Evolutionary conservation across 495 filamentous ascomycete genomes (phyloP).

Genomic region (Elasticomyces elasticus): DNA sequence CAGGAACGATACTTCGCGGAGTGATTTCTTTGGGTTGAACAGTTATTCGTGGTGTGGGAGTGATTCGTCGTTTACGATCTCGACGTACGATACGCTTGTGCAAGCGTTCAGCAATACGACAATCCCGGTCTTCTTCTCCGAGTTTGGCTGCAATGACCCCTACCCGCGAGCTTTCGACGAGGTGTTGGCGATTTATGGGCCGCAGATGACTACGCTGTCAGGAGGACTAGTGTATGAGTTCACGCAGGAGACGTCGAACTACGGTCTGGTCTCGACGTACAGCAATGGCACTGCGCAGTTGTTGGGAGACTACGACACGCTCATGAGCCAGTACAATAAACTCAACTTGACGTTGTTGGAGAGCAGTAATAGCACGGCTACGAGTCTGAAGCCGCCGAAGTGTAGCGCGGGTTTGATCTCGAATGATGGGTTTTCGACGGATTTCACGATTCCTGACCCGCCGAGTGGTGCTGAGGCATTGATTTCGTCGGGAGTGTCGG

Average conservation of each 20-base stretch:
- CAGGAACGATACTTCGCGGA: constrained; percentile 51
- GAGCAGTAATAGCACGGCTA: constrained; percentile 44
- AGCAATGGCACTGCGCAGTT: constrained; percentile 54
- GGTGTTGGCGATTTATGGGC: constrained; percentile 66
- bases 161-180: constrained; percentile 75
- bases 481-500: constrained; percentile 48
- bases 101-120: constrained; percentile 58
- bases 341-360: constrained; percentile 58
- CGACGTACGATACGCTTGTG: constrained; percentile 63
- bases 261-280: constrained; percentile 64
- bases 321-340: constrained; percentile 62
- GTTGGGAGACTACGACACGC: constrained; percentile 62
- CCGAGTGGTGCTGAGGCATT: constrained; percentile 44
- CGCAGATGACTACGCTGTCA: constrained; percentile 71
- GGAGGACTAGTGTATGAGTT: constrained; percentile 88
- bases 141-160: constrained; percentile 86
- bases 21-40: constrained; percentile 90
- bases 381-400: constrained; percentile 41
- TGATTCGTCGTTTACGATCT: constrained; percentile 55
- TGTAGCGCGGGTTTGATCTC: constrained; percentile 58
- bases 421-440: constrained; percentile 52
- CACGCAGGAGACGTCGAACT: constrained; percentile 61
- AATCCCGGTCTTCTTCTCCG: constrained; percentile 89
- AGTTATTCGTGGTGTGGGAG: constrained; percentile 87
- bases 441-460: constrained; percentile 60